Percentiles rank a stretch among this genome's conserved stretches.
phyloP scores from a whole-genome alignment of 176 grass and related monocot genomes.

The Triticum turgidum region DNA sequence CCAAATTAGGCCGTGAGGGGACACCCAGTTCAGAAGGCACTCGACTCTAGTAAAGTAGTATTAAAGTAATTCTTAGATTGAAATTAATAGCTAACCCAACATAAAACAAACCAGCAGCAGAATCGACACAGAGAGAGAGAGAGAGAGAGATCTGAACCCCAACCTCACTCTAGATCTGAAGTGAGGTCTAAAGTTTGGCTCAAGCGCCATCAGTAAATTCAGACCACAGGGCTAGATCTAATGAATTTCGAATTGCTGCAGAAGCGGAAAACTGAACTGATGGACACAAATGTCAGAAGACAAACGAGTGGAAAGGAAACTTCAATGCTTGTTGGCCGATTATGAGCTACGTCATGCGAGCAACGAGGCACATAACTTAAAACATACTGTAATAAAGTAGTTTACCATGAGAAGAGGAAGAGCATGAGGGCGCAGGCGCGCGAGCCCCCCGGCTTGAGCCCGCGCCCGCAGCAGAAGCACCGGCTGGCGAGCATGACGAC shows the following conservation, averaged over 20 bases:
- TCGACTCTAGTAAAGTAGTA: neutral
- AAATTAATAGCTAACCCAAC: neutral
- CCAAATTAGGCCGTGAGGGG: neutral
- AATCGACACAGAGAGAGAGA: neutral
- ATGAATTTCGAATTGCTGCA: neutral
- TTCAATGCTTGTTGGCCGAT: too few species aligned
- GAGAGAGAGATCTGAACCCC: too few species aligned
- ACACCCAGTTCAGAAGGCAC: neutral
- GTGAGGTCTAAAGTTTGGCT: constrained; percentile 17
- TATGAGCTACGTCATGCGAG: neutral
- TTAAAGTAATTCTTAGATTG: neutral
- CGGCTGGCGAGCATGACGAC: constrained; percentile 61
- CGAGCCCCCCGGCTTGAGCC: constrained; percentile 69
- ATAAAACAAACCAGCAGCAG: neutral
- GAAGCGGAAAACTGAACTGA: neutral
- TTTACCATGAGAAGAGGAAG: constrained; percentile 77
- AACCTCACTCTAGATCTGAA: too few species aligned
- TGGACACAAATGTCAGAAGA: too few species aligned
- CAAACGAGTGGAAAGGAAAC: neutral
- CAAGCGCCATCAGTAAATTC: neutral
- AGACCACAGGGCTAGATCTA: constrained; percentile 16
- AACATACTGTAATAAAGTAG: neutral
- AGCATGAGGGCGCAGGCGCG: constrained; percentile 77
- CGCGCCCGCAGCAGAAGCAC: constrained; percentile 91
- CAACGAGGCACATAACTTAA: neutral